Evolutionary conservation across 768 basidiomycete genomes (phyloP).

Genomic region (Pleurotus giganteus): DNA sequence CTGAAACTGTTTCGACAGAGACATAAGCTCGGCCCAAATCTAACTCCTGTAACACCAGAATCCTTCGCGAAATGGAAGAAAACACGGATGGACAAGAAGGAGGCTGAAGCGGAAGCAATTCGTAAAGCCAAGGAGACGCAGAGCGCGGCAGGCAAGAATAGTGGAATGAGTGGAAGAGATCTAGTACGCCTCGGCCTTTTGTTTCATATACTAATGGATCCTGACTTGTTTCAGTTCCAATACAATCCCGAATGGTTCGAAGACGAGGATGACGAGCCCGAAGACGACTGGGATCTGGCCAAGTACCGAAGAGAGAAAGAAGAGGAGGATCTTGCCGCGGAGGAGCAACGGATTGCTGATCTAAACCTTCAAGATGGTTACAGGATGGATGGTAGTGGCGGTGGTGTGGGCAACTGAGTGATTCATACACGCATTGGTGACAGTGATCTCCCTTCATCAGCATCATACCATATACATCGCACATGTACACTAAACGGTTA

Average conservation of each 20-base stretch:
- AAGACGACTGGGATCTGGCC: constrained; percentile 58
- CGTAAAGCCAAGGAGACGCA: constrained; percentile 82
- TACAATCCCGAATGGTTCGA: constrained; percentile 96
- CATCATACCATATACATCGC: constrained; percentile 9
- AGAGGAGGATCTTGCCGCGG: constrained; percentile 53
- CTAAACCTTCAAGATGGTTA: constrained; percentile 37
- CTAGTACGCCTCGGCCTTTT: constrained; percentile 52
- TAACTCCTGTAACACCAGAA: constrained; percentile 93
- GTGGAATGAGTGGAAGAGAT: constrained; percentile 94
- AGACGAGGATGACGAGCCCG: constrained; percentile 59
- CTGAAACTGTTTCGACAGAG: constrained; percentile 46
- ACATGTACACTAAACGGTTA: constrained; percentile 20
- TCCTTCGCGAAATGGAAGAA: constrained; percentile 94
- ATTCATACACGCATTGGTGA: neutral
- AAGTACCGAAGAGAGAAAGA: constrained; percentile 60
- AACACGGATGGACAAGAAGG: constrained; percentile 93
- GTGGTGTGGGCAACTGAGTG: constrained; percentile 13
- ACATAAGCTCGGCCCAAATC: constrained; percentile 86
- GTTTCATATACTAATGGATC: constrained; percentile 6
- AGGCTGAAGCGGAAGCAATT: constrained; percentile 79
- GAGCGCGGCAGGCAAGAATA: constrained; percentile 82
- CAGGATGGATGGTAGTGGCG: constrained; percentile 28
- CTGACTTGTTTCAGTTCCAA: constrained; percentile 62
- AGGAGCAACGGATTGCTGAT: constrained; percentile 49
- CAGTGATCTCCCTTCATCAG: neutral